Percentiles rank a stretch among this genome's conserved stretches.
Evolutionary conservation across 2,329 filamentous ascomycete genomes (phyloP).

Genomic region (Chaetomium strumarium): DNA sequence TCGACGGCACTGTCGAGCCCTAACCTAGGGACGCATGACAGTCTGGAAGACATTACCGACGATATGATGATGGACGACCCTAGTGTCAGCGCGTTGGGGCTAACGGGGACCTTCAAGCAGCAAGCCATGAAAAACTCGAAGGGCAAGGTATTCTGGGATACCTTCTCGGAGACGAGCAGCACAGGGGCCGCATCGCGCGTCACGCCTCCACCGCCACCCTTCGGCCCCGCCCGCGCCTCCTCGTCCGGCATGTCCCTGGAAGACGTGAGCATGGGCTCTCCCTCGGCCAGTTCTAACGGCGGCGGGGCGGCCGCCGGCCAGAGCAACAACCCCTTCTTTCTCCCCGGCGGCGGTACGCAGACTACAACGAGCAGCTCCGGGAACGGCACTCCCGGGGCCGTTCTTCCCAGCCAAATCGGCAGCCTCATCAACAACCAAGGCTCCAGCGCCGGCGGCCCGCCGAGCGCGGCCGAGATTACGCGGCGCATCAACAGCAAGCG

Average conservation of each 20-base stretch:
- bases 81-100: constrained; percentile 13
- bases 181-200: constrained; percentile 33
- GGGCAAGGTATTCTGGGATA: constrained; percentile 70
- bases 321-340: constrained; percentile 25
- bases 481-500: constrained; percentile 75
- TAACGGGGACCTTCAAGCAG: constrained; percentile 62
- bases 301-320: constrained; percentile 7
- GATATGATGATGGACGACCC: constrained; percentile 61
- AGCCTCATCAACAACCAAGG: constrained; percentile 17
- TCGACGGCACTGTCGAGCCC: constrained; percentile 64
- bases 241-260: constrained; percentile 58
- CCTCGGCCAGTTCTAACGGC: constrained; percentile 33
- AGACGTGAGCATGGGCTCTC: constrained; percentile 68
- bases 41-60: constrained; percentile 63
- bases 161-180: constrained; percentile 61
- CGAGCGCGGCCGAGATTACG: constrained; percentile 67
- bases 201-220: constrained; percentile 58
- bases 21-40: constrained; percentile 56
- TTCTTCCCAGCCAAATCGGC: neutral
- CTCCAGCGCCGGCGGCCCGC: constrained; percentile 29
- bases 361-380: constrained; percentile 30
- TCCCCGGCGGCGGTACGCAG: constrained; percentile 25
- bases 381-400: constrained; percentile 29
- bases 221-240: constrained; percentile 53
- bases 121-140: constrained; percentile 67